phyloP scores from a whole-genome alignment of 306 rosid species.

The Medicago ruthenica region DNA sequence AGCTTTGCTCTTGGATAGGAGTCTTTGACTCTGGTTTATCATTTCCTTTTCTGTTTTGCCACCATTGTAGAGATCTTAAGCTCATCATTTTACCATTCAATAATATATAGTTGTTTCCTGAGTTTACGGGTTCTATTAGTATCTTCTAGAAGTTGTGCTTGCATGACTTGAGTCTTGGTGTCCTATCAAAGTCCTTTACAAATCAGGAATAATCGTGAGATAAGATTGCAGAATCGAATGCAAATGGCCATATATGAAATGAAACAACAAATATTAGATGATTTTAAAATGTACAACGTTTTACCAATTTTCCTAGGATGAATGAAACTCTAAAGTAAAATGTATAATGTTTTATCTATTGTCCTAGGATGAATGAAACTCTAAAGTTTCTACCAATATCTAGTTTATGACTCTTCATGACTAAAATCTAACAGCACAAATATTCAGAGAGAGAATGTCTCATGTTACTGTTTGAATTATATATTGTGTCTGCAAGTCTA shows the following conservation, averaged over 20 bases:
- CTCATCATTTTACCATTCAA: too few species aligned
- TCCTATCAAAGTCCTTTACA: constrained; percentile 8
- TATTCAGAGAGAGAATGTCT: not conserved
- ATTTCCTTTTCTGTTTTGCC: too few species aligned
- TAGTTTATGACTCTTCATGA: not conserved
- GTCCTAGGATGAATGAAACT: constrained; percentile 23
- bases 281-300: not conserved
- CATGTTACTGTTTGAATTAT: not conserved
- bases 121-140: too few species aligned
- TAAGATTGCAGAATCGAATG: constrained; percentile 20
- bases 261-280: constrained; percentile 21
- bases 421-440: constrained; percentile 3
- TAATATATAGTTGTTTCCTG: too few species aligned
- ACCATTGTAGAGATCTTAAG: too few species aligned
- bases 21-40: too few species aligned
- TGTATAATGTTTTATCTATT: constrained; percentile 1
- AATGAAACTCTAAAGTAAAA: constrained; percentile 6
- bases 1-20: too few species aligned
- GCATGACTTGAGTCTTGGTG: too few species aligned
- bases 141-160: too few species aligned
- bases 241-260: constrained; percentile 2
- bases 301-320: constrained; percentile 21
- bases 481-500: not conserved
- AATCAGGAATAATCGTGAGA: not conserved
- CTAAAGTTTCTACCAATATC: constrained; percentile 5